Base-by-base conservation (phyloP, 2,329 filamentous ascomycete species). In the Sporothrix protearum region DNA sequence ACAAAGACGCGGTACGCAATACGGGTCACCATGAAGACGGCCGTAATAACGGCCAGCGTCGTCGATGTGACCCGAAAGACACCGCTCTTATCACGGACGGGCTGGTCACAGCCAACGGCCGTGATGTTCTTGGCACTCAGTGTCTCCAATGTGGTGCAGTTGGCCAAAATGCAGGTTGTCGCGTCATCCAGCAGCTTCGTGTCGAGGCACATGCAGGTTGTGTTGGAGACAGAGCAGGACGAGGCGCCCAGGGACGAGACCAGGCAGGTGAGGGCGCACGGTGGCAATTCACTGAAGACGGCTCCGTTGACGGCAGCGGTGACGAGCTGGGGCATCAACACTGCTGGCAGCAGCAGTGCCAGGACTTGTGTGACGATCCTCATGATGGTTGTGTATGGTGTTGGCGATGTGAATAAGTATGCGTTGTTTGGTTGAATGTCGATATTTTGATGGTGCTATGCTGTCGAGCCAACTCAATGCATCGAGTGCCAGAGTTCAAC, bases 1-100 rank as follows among this genome's bases (percentile, higher is more conserved):
- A 76, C 71, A 14, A 81, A 77, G 25, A 82, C 72, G 51, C 77
- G 79, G 67, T 78, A 79, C 3, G 74, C 74, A 10, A 83, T 77
- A 19, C 83, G 83, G n/a, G 80, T 73, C 7, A 79, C 71, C 39
- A 84, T 76, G 64, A 81, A 79, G 57, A 79, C 75, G 39, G 76
- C 79, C 6, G 80, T 79, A 30, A 83, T 76, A 19, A 78, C 76
- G 68, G 76, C 79, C 59, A 81, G 73, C 74, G 72, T 47, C 73
- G 76, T 72, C 73, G 78, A 76, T 3, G 80, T 76, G 19, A 76
- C 77, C 22, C 79, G 72, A 57, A 80, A 76, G 49, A 79, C 76
- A n/a, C 76, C 74, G 73, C 66, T 79, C 72, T 79, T 80, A 71
- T 79, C 75, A 6, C 74, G 74, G 19, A 75, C 51, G 10, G 71